These are phyloP conservation scores for Aspergillus indologenus DNA, from an alignment of 495 filamentous ascomycete species.

Conservation along the genomic window DNA sequence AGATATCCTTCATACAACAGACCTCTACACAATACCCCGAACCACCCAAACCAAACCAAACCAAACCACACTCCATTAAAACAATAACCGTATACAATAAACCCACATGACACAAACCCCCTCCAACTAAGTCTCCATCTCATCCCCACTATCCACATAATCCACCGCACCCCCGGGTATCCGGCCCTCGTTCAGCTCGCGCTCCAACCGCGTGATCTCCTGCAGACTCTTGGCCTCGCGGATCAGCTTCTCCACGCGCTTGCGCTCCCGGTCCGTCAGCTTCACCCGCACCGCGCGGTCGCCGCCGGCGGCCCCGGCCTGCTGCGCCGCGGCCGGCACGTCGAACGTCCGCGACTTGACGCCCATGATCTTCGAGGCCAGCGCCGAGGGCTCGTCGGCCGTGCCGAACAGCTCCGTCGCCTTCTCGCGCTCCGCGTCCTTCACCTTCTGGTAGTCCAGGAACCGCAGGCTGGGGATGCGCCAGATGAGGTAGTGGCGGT, in stretches of 20 bases:
- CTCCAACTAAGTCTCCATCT: constrained; percentile 36
- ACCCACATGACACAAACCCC: neutral
- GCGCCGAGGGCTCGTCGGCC: constrained; percentile 65
- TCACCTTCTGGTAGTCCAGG: constrained; percentile 91
- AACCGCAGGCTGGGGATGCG: constrained; percentile 79
- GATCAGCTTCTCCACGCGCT: constrained; percentile 70
- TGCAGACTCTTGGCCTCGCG: constrained; percentile 79
- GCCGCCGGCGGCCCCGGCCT: constrained; percentile 34
- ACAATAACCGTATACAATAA: constrained; percentile 2
- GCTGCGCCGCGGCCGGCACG: constrained; percentile 45
- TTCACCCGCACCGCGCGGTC: constrained; percentile 68
- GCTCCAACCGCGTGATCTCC: constrained; percentile 79
- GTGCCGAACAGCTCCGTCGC: constrained; percentile 83
- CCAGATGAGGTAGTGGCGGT: constrained; percentile 90
- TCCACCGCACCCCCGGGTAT: constrained; percentile 65
- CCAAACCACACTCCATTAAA: neutral
- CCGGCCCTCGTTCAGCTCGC: constrained; percentile 80
- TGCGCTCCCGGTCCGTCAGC: constrained; percentile 66
- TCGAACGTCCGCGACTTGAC: constrained; percentile 83
- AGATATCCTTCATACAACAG: no score
- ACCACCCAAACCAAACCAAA: neutral
- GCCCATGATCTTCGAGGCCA: constrained; percentile 87
- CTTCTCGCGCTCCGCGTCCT: constrained; percentile 71
- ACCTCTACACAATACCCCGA: neutral
- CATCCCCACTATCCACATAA: constrained; percentile 39